Percentiles rank a stretch among this genome's conserved stretches.
Evolutionary conservation across 2,329 filamentous ascomycete species (phyloP).

Genomic region (Achaetomium macrosporum): DNA sequence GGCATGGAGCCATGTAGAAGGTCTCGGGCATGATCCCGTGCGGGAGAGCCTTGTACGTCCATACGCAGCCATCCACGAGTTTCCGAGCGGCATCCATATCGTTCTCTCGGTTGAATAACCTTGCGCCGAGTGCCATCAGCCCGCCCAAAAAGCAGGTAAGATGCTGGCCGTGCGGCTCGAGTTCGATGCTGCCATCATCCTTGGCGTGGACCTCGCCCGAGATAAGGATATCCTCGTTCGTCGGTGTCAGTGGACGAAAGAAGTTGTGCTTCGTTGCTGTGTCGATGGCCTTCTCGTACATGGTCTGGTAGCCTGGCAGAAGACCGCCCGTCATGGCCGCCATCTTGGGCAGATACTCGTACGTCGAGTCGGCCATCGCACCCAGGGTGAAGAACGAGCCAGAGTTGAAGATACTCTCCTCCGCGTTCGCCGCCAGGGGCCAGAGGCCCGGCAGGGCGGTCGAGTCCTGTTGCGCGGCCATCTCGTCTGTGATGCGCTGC

Average conservation of each 20-base stretch:
- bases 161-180: conserved; percentile 35
- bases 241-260: conserved; percentile 58
- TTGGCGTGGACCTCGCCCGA: conserved; percentile 37
- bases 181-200: conserved; percentile 16
- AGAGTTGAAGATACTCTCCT: conserved; percentile 40
- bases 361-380: conserved; percentile 44
- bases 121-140: conserved; percentile 41
- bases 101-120: conserved; percentile 38
- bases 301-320: conserved; percentile 54
- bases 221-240: conserved; percentile 53
- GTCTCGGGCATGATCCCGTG: conserved; percentile 55
- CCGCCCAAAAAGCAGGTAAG: conserved; percentile 44
- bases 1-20: conserved; percentile 42
- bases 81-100: conserved; percentile 42
- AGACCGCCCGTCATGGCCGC: conserved; percentile 58
- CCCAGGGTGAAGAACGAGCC: conserved; percentile 40
- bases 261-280: conserved; percentile 57
- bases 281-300: conserved; percentile 60
- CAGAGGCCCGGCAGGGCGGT: conserved; percentile 68
- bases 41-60: conserved; percentile 49
- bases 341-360: conserved; percentile 58
- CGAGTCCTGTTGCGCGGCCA: conserved; percentile 45
- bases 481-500: conserved; percentile 49
- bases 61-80: conserved; percentile 49
- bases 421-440: conserved; percentile 60